Base-by-base conservation (phyloP, 768 basidiomycete genomes). In the Boletellus ananas region DNA sequence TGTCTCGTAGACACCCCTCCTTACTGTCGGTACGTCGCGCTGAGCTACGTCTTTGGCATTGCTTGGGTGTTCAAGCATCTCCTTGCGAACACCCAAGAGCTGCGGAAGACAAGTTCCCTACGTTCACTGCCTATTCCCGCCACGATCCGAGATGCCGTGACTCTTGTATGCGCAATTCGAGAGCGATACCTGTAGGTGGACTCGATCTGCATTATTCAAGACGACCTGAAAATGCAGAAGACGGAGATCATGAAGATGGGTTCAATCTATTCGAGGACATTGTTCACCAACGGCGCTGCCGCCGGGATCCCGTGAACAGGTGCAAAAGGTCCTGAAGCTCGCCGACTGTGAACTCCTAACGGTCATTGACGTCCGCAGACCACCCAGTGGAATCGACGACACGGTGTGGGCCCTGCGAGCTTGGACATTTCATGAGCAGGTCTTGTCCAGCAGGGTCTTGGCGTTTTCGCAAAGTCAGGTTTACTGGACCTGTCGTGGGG, bases 121-220 rank as follows among this genome's bases (percentile, higher is more conserved):
- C 21, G 13, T 14, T 41, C 45, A 1, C 31, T 48, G n/a, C 43
- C 47, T 9, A 47, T 66, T 21, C 59, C 63, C 6, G 21, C 50
- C 17, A 64, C 63, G 3, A 62, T 65, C 25, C 40, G 47, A 35
- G 65, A 65, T 41, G 58, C 65, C 11, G 52, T 64, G 1, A 50
- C 53, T 5, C 43, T 67, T 10, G 51, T 56, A 10, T 51, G 34
- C 7, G 40, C 44, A 33, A 57, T 67, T 11, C 55, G 60, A 35
- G 52, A 59, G 37, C 56, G 56, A 16, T 66, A 64, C 33, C 34
- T 63, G 16, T 63, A 64, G 62, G 56, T 66, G 3, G 64, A 63
- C 20, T 51, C 62, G 3, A 17, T 63, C 0, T 64, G 62, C 13
- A 66, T 64, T 34, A 47, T 51, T 31, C 62, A 61, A 39, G 25